phyloP scores from a whole-genome alignment of 31 red algal species.

The Odonthalia washingtoniensis region DNA sequence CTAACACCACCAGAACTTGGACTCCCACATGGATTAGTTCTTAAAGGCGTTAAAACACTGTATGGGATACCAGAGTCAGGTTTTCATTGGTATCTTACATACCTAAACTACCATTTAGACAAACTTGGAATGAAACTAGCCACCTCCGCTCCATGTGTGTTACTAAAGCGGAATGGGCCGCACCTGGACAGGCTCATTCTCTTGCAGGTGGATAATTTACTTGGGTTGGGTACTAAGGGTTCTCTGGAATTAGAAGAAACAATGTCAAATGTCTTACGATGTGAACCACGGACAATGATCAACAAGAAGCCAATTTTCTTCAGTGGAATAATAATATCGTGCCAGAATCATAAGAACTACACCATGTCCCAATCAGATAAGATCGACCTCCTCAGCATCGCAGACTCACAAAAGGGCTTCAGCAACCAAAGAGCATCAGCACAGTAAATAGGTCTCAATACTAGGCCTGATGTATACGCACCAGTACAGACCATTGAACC shows the following conservation, averaged over 20 bases:
- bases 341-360: not conserved
- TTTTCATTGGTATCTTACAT: conserved; percentile 2
- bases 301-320: not conserved
- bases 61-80: conserved; percentile 10
- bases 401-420: no score
- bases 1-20: not conserved
- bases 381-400: no score
- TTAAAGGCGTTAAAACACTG: not conserved
- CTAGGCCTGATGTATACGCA: conserved; percentile 22
- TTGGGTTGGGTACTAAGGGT: not conserved
- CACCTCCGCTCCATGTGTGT: not conserved
- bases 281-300: not conserved
- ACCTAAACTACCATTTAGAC: not conserved
- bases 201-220: conserved; percentile 9
- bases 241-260: conserved; percentile 35
- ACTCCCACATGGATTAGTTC: not conserved
- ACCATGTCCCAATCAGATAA: no score
- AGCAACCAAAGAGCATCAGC: not conserved
- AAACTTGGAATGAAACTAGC: not conserved
- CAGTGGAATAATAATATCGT: not conserved
- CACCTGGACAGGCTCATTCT: not conserved
- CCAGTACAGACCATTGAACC: conserved; percentile 4
- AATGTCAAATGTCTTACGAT: not conserved
- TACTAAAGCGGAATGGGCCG: not conserved
- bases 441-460: conserved; percentile 46